Evolutionary conservation across 345 rosid species (phyloP), one percentile per base, ranked within the genome.

Genomic region (Carallia brachiata): DNA sequence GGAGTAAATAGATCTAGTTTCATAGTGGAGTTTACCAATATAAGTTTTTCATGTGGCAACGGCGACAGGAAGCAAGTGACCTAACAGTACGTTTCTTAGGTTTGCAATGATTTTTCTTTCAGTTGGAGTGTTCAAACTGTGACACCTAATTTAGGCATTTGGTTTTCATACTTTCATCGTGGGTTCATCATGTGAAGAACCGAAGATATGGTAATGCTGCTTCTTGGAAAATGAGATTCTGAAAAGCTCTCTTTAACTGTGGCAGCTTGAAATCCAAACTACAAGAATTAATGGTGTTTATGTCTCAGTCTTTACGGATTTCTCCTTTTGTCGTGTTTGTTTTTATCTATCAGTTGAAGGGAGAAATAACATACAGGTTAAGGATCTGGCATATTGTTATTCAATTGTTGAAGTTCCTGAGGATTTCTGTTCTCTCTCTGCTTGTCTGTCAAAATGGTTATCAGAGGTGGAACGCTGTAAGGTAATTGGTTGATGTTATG

Each of bases 361-460:
- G 97, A 71, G 96, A 94, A 83, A 82, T 94, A 79, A 91, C 90
- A 44, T 93, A 91, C 50, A 88, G 75, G 52, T 74, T 74, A 94
- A 88, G 82, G 95, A 94, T 73, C 85, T 88, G 4, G 96, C 96
- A 67, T 89, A 75, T 72, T 94, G 89, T 80, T 94, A 84, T 81
- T 84, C 77, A 69, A 75, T 87, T 70, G 70, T 81, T 73, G 57
- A 87, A 66, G 63, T 71, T 66, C 98, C 98, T 34, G 69, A 39
- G 70, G 90, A 91, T 52, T 75, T 90, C 56, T 87, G 90, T 73
- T 83, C 83, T 36, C 85, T 89, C 73, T 82, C 93, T 18, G 80
- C 75, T 62, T 83, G 81, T 56, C 84, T 91, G 71, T 83, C 96
- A 52, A 87, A 80, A 71, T 94, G 98, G 98, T 81, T 94, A 66